phyloP scores from a whole-genome alignment of 2,329 filamentous ascomycete species.

The Sporothrix humicola region DNA sequence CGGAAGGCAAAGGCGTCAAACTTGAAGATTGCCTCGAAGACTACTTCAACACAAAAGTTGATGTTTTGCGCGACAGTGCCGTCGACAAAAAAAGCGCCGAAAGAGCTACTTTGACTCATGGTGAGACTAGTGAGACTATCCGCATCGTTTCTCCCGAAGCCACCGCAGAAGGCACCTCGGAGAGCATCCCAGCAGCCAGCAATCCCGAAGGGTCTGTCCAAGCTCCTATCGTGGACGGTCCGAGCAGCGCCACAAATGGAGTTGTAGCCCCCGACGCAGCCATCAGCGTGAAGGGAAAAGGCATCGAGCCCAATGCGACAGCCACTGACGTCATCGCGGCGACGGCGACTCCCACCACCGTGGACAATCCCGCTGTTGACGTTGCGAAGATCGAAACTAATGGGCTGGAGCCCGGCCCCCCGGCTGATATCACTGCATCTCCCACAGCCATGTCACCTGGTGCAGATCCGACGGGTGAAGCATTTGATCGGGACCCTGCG shows the following conservation, averaged over 20 bases:
- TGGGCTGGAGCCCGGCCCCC: neutral
- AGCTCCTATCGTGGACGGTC: too few species aligned
- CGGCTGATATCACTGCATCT: neutral
- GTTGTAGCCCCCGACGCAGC: neutral
- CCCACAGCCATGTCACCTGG: neutral
- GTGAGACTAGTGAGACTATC: conserved; percentile 47
- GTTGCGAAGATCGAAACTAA: neutral
- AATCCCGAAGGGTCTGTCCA: neutral
- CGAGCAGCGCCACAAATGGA: too few species aligned
- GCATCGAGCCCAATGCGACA: neutral
- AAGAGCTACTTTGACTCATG: conserved; percentile 37
- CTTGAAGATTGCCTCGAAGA: conserved; percentile 90
- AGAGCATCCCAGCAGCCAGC: neutral
- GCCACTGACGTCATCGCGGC: neutral
- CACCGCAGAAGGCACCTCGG: neutral
- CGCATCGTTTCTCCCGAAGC: conserved; percentile 43
- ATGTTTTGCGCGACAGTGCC: conserved; percentile 76
- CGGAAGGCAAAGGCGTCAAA: conserved; percentile 72
- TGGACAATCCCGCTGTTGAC: neutral
- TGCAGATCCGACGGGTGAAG: conserved; percentile 26
- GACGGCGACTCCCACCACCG: neutral
- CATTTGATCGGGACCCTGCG: conserved; percentile 36
- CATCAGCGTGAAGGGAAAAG: too few species aligned
- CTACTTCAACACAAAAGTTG: conserved; percentile 93
- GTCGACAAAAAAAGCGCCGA: conserved; percentile 57